These are phyloP conservation scores for Boletus bicolor DNA, from an alignment of 768 basidiomycete species.

Conservation along the genomic window DNA sequence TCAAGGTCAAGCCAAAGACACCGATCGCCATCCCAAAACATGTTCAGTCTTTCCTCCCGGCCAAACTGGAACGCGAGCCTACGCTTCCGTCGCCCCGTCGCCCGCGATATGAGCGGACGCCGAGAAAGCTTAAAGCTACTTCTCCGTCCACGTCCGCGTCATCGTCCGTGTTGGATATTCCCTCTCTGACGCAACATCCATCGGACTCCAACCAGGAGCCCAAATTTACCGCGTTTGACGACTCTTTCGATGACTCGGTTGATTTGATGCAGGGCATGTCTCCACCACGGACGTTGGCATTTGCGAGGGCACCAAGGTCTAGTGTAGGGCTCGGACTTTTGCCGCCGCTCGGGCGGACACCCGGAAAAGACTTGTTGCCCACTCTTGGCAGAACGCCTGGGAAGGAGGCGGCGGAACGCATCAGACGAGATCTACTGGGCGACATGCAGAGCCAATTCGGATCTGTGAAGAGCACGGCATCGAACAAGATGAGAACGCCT, in stretches of 20 bases:
- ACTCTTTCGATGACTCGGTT: slow-evolving; percentile 38
- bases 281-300: slow-evolving; percentile 54
- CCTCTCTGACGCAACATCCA: slow-evolving; percentile 41
- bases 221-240: slow-evolving; percentile 33
- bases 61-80: slow-evolving; percentile 64
- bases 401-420: slow-evolving; percentile 67
- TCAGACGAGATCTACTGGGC: slow-evolving; percentile 61
- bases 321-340: slow-evolving; percentile 32
- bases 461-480: slow-evolving; percentile 10
- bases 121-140: slow-evolving; percentile 19
- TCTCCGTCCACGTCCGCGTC: slow-evolving; percentile 29
- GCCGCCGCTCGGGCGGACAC: slow-evolving; percentile 55
- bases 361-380: slow-evolving; percentile 50
- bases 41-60: slow-evolving; percentile 60
- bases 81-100: slow-evolving; percentile 41
- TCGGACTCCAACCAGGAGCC: slow-evolving; percentile 43
- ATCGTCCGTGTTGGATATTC: slow-evolving; percentile 43
- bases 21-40: slow-evolving; percentile 48
- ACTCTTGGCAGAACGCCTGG: slow-evolving; percentile 62
- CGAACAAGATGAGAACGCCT: slow-evolving; percentile 27
- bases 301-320: slow-evolving; percentile 40
- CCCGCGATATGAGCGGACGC: slow-evolving; percentile 30
- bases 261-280: slow-evolving; percentile 44
- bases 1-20: slow-evolving; percentile 57
- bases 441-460: slow-evolving; percentile 42